Evolutionary conservation across 75 land plant species (phyloP).

Genomic region (Cryptomeria japonica): DNA sequence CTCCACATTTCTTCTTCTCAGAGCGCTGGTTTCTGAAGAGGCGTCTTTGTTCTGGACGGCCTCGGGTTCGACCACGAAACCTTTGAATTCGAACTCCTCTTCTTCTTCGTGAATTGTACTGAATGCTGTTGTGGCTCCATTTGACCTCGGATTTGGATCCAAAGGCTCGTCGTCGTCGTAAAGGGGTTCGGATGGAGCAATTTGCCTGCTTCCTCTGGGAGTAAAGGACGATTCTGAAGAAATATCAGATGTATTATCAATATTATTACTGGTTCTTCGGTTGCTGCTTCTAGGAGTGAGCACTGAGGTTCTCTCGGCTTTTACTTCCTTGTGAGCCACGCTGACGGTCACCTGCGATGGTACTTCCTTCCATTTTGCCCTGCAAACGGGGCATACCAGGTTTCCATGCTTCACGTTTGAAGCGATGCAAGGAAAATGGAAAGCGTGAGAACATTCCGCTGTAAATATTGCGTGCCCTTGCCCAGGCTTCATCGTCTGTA

Average conservation of each 20-base stretch:
- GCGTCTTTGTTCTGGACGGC: background rate
- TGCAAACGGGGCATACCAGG: conserved; percentile 75
- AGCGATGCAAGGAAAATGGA: conserved; percentile 85
- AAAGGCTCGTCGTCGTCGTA: conserved; percentile 43
- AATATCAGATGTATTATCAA: background rate
- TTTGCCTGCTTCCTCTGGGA: conserved; percentile 11
- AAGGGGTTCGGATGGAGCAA: background rate
- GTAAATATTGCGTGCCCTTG: conserved; percentile 84
- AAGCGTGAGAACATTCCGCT: conserved; percentile 84
- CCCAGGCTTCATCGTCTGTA: conserved; percentile 62
- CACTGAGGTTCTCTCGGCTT: background rate
- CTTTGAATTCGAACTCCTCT: conserved; percentile 16
- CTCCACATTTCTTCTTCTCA: conserved; percentile 10
- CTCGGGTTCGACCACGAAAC: conserved; percentile 15
- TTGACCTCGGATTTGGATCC: background rate
- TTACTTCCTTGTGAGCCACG: background rate
- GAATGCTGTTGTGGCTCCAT: background rate
- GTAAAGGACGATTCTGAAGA: background rate
- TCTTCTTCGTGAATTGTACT: conserved; percentile 10
- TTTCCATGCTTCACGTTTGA: conserved; percentile 53
- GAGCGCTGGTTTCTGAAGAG: background rate
- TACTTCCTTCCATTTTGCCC: conserved; percentile 58
- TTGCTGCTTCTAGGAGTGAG: conserved; percentile 4
- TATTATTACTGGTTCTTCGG: background rate
- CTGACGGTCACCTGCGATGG: conserved; percentile 49